A percentile compares a stretch with the other conserved stretches of the same genome.
Evolutionary conservation across 768 basidiomycete genomes (phyloP).

Genomic region (Phanerochaete carnosa): DNA sequence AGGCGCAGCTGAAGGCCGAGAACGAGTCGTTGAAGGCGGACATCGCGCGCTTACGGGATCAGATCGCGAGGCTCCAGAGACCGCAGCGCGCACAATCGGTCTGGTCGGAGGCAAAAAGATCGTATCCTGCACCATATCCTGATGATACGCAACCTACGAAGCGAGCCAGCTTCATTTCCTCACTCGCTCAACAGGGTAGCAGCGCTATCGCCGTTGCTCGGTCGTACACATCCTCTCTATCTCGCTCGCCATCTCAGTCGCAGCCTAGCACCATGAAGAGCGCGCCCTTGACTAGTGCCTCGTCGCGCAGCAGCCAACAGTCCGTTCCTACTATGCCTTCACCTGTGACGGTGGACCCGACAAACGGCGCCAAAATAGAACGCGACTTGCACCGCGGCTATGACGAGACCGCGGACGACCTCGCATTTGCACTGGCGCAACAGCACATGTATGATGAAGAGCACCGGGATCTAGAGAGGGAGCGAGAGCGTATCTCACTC

Average conservation of each 20-base stretch:
- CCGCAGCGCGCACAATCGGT: neutral
- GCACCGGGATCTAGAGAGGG: conserved; percentile 31
- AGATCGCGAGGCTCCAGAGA: neutral
- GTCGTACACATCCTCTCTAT: too few relatives aligned
- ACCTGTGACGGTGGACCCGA: too few relatives aligned
- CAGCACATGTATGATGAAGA: conserved; percentile 42
- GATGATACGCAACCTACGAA: neutral
- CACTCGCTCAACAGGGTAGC: neutral
- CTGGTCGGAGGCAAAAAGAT: neutral
- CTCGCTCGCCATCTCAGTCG: neutral
- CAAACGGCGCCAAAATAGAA: too few relatives aligned
- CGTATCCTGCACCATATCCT: neutral
- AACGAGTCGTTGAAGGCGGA: neutral
- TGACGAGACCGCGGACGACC: conserved; percentile 9
- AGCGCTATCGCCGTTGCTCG: neutral
- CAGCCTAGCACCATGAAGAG: too few relatives aligned
- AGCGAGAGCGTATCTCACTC: conserved; percentile 22
- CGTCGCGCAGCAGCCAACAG: too few relatives aligned
- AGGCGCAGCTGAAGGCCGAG: conserved; percentile 31
- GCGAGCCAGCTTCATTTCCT: neutral
- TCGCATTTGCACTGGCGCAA: conserved; percentile 25
- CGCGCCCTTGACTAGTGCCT: too few relatives aligned
- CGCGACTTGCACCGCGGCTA: neutral
- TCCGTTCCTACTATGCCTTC: too few relatives aligned
- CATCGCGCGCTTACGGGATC: neutral